These are phyloP conservation scores for Cryptococcus sp. DNA, from an alignment of 1,284 basidiomycete genomes.

Conservation along the genomic window DNA sequence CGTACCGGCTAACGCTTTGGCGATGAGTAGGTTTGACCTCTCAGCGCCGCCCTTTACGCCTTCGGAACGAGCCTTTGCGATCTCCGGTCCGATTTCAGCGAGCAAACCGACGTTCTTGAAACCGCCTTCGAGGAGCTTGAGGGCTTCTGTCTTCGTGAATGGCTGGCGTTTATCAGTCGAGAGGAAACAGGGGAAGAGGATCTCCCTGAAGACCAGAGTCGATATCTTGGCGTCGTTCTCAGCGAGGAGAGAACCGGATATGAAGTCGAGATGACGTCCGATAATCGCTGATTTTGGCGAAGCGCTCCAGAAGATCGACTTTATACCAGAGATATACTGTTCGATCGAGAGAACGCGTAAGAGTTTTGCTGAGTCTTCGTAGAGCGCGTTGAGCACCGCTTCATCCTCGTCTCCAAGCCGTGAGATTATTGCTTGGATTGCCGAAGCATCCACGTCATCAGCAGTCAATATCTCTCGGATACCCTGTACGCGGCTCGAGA, in stretches of 20 bases:
- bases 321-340: conserved; percentile 60
- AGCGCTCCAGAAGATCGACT: conserved; percentile 54
- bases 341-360: conserved; percentile 57
- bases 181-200: conserved; percentile 73
- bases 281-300: conserved; percentile 54
- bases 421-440: conserved; percentile 53
- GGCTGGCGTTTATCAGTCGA: conserved; percentile 70
- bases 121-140: conserved; percentile 15
- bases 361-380: conserved; percentile 59
- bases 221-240: conserved; percentile 46
- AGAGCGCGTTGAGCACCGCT: conserved; percentile 67
- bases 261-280: conserved; percentile 64
- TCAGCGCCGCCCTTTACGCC: conserved; percentile 5
- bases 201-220: conserved; percentile 60
- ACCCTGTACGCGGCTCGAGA: conserved; percentile 48
- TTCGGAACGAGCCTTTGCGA: conserved; percentile 12
- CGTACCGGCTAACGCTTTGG: conserved; percentile 14
- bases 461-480: conserved; percentile 44
- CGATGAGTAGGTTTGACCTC: conserved; percentile 20
- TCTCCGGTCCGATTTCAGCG: conserved; percentile 21
- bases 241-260: conserved; percentile 59
- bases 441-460: conserved; percentile 36
- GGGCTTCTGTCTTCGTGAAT: conserved; percentile 44
- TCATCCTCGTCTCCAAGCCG: conserved; percentile 67
- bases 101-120: conserved; percentile 40